Base-by-base conservation (phyloP, 106 monocot species). In the Apostasia ramifera region DNA sequence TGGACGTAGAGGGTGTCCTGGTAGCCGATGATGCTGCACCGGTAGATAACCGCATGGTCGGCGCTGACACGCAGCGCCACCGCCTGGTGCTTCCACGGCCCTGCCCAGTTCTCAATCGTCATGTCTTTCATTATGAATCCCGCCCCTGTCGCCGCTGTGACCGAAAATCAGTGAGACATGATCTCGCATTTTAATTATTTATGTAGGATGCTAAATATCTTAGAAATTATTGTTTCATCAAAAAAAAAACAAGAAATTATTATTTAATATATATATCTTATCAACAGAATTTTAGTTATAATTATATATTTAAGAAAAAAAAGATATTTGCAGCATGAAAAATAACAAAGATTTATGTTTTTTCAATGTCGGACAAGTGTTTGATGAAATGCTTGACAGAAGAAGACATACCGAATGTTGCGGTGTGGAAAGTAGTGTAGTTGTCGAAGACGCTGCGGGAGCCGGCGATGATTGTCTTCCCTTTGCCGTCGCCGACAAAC, bases 61-160 rank as follows among this genome's bases (percentile, higher is more conserved):
- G 83, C 93, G 2, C 89, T 76, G n/a, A 89, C 52, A 1, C 86
- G 88, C 26, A 93, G 81, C 49, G 93, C 89, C 69, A 93, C 93
- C 43, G 93, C 89, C 72, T 93, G 93, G 74, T 84, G 86, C 77
- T 83, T 86, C 66, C 43, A 55, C 13, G 93, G 81, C 6, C 93
- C 93, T 0, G 93, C 89, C 71, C 57, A 71, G 73, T 93, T 93
- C 70, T 79, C 66, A 5, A 93, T 75, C 6, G 89, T 86, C 64
- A 89, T 81, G 71, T 89, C 89, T 47, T 69, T 73, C 61, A 86
- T 81, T 50, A 93, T 83, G 74, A 92, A 86, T 2, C 85, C 88
- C 1, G 76, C 62, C 1, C 92, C 88, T 0, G 78, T 67, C 44
- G 81, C 74, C 47, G 88, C 92, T 92, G 79, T 58, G 1, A 15